Base-by-base conservation (phyloP, 805 yeast species). In the Candida sithepensis region DNA sequence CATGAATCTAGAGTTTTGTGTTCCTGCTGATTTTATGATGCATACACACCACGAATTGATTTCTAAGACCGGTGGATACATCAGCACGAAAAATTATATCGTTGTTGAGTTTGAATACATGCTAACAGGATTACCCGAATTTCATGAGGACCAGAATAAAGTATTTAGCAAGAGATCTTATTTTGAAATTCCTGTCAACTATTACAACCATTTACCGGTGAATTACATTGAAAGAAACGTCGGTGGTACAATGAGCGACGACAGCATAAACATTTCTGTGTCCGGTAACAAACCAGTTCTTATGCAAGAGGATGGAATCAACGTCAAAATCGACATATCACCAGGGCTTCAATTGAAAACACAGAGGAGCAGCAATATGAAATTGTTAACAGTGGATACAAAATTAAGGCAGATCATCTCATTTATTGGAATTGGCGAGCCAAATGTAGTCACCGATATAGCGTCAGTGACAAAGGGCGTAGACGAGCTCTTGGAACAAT, bases 121-220 rank as follows among this genome's bases (percentile, higher is more conserved):
- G 23, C 19, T 38, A 32, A 16, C 20, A n/a, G 32, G 36, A 21
- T 8, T 26, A 16, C 37, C 9, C 3, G 30, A 34, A 4, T 13
- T 14, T 42, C 14, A 9, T 19, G 37, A 6, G 20, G 37, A 43
- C 14, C 10, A n/a, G 23, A 40, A 43, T 16, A 26, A 18, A 20
- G 32, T 43, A n/a, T 43, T 38, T 24, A 14, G 20, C n/a, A 43
- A 43, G 30, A 39, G 46, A 12, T 30, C 37, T 6, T 43, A 23
- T n/a, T 43, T 43, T 16, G 46, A 43, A n/a, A 37, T 43, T 10
- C 46, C 46, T 4, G 32, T 43, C 38, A 26, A 12, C 9, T 39
- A 28, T 13, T 43, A 43, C 22, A 30, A 39, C 32, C 30, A 30
- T 10, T 12, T 37, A n/a, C 21, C 41, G 13, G 6, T 23, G n/a